phyloP scores from a whole-genome alignment of 1,284 basidiomycete species.

The Laetiporus sulphureus region DNA sequence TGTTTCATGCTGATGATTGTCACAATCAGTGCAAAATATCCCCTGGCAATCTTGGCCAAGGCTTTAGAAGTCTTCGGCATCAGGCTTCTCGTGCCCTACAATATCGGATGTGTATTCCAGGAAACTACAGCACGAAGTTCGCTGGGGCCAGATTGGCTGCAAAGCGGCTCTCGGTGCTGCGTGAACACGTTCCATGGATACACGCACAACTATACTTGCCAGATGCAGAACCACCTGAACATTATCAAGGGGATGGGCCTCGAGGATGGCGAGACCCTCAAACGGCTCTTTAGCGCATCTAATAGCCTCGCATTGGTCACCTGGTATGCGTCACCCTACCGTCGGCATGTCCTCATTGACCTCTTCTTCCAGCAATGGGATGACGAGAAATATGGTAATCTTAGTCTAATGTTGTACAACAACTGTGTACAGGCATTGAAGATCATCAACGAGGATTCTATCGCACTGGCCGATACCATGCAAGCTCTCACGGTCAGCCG shows the following conservation, averaged over 20 bases:
- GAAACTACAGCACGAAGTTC: conserved; percentile 21
- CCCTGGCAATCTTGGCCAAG: conserved; percentile 22
- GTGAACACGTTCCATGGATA: conserved; percentile 28
- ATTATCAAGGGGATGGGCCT: conserved; percentile 20
- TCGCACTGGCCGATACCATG: conserved; percentile 7
- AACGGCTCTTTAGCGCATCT: conserved; percentile 5
- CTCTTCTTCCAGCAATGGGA: conserved; percentile 24
- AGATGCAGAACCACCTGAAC: conserved; percentile 22
- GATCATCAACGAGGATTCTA: conserved; percentile 13
- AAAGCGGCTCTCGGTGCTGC: conserved; percentile 11
- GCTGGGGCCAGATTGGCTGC: conserved; percentile 17
- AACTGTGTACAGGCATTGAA: conserved; percentile 22
- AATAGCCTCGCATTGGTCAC: conserved; percentile 23
- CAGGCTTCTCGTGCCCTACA: conserved; percentile 14
- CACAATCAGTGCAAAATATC: conserved; percentile 32
- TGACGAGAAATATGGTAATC: conserved; percentile 20
- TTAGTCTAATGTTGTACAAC: conserved; percentile 19
- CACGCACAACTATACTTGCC: conserved; percentile 25
- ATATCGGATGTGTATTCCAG: conserved; percentile 30
- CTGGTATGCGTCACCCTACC: conserved; percentile 23
- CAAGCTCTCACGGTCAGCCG: conserved; percentile 4
- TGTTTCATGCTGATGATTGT: not conserved
- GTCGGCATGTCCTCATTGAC: conserved; percentile 21
- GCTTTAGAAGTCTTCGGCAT: conserved; percentile 16
- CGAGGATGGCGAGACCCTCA: conserved; percentile 24